These are phyloP conservation scores for Leucosporidium yakuticum DNA, from an alignment of 768 basidiomycete species.

Conservation along the genomic window DNA sequence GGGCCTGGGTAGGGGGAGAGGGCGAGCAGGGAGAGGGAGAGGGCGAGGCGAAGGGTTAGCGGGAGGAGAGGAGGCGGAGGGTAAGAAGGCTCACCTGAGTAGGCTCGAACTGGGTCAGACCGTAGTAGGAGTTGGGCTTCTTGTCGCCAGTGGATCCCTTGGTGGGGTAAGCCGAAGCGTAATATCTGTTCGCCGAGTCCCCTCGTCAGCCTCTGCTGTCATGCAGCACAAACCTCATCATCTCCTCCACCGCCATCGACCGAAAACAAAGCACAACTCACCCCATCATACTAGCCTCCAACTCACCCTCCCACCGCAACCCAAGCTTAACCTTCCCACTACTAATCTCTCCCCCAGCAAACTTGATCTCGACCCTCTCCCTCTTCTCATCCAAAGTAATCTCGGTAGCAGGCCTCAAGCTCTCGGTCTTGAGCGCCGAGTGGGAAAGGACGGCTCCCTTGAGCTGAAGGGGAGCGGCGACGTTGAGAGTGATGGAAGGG, in stretches of 20 bases:
- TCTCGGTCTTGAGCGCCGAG: conserved; percentile 51
- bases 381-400: conserved; percentile 55
- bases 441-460: conserved; percentile 56
- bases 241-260: no score
- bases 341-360: conserved; percentile 46
- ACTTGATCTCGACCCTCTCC: conserved; percentile 61
- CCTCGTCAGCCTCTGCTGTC: no score
- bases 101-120: conserved; percentile 86
- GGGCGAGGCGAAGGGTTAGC: not conserved
- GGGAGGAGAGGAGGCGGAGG: not conserved
- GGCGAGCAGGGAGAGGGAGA: no score
- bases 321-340: conserved; percentile 58
- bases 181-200: conserved; percentile 21
- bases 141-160: conserved; percentile 16
- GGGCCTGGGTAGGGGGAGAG: conserved; percentile 14
- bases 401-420: conserved; percentile 47
- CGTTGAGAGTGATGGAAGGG: conserved; percentile 57
- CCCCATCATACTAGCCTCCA: conserved; percentile 50
- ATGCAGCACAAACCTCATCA: no score
- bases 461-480: conserved; percentile 54
- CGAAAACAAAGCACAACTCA: conserved; percentile 24
- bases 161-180: conserved; percentile 31
- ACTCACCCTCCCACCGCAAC: conserved; percentile 63
- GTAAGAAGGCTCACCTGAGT: conserved; percentile 18
- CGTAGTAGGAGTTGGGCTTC: conserved; percentile 44